Percentiles rank a stretch among this genome's conserved stretches.
Conservation (phyloP, 306 rosid species). For the Acacia confusa region DNA sequence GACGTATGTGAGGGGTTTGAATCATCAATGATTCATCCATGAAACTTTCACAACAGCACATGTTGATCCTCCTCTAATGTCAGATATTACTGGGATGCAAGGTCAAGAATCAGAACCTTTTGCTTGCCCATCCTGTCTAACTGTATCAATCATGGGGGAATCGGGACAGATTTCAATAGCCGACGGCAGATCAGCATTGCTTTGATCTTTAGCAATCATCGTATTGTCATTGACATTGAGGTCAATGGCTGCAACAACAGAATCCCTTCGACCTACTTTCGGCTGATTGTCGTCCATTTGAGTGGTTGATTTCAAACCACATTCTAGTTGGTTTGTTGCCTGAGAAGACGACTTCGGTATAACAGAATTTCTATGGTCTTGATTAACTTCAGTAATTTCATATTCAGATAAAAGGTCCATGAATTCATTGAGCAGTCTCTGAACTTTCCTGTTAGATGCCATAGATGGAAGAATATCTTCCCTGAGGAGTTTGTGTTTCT, state of each 20-base stretch:
- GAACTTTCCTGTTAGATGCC: constrained; percentile 97
- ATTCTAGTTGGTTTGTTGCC: constrained; percentile 33
- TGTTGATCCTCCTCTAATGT: constrained; percentile 6
- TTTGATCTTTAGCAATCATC: constrained; percentile 28
- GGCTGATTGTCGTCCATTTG: constrained; percentile 27
- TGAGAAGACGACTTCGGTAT: constrained; percentile 36
- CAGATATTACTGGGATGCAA: neutral
- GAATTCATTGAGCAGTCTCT: constrained; percentile 91
- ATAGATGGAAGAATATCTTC: constrained; percentile 97
- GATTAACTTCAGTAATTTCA: constrained; percentile 48
- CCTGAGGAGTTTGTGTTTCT: constrained; percentile 83
- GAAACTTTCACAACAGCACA: neutral
- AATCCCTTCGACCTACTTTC: constrained; percentile 31
- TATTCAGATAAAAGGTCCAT: constrained; percentile 88
- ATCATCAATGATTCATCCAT: constrained; percentile 4
- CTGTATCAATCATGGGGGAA: constrained; percentile 36
- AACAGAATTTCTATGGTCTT: constrained; percentile 37
- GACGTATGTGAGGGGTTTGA: neutral
- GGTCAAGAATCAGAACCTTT: constrained; percentile 47
- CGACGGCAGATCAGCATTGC: constrained; percentile 1
- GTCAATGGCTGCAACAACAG: constrained; percentile 28
- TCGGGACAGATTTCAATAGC: constrained; percentile 39
- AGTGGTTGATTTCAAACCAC: constrained; percentile 20
- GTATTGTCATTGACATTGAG: constrained; percentile 22
- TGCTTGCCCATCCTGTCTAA: constrained; percentile 36